Percentiles rank a stretch among this genome's conserved stretches.
Conservation (phyloP, 1,284 basidiomycete species). For the Coniferiporia weirii region DNA sequence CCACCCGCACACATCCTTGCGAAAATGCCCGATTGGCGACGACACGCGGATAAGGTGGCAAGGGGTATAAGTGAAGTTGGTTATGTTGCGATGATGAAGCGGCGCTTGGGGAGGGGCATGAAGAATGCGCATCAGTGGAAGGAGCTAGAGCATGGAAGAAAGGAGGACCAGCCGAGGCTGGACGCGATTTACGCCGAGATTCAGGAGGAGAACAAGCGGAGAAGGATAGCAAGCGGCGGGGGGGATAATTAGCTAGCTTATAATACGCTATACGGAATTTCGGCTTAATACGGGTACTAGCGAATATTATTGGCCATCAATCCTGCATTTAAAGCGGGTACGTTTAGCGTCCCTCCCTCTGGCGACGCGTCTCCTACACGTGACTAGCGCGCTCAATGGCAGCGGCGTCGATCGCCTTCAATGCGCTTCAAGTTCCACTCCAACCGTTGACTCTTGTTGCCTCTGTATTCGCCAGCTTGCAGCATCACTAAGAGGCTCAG, state of each 20-base stretch:
- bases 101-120: slow-evolving; percentile 44
- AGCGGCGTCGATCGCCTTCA: neutral
- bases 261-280: too few relatives aligned
- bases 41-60: slow-evolving; percentile 41
- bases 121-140: slow-evolving; percentile 39
- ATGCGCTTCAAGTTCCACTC: neutral
- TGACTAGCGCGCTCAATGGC: neutral
- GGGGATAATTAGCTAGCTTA: neutral
- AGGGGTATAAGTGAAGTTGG: slow-evolving; percentile 56
- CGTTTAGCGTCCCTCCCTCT: neutral
- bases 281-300: too few relatives aligned
- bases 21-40: slow-evolving; percentile 45
- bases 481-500: neutral
- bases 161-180: slow-evolving; percentile 33
- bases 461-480: neutral
- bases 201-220: slow-evolving; percentile 32
- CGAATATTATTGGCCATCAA: neutral
- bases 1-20: slow-evolving; percentile 57
- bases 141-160: slow-evolving; percentile 36
- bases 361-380: neutral
- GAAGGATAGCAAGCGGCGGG: neutral
- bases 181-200: slow-evolving; percentile 34
- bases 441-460: neutral
- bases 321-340: neutral
- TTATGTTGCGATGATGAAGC: slow-evolving; percentile 52